Evolutionary conservation across 495 filamentous ascomycete species (phyloP).

Genomic region (Hypoxylon crocopeplum): DNA sequence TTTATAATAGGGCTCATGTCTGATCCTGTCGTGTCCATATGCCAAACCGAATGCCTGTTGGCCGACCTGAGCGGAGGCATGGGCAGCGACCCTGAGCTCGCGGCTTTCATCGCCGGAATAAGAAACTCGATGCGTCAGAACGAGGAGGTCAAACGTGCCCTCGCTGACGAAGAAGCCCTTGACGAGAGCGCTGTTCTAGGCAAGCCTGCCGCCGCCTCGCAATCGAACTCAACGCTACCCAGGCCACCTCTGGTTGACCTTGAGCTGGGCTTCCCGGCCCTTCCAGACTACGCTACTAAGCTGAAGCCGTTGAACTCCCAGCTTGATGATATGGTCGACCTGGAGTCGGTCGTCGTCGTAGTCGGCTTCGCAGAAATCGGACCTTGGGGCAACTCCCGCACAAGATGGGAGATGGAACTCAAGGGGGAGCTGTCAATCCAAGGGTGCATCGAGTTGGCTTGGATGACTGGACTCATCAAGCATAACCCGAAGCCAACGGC

Average conservation of each 20-base stretch:
- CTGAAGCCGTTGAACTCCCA: slow-evolving; percentile 82
- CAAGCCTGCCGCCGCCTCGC: slow-evolving; percentile 80
- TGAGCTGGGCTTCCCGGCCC: slow-evolving; percentile 86
- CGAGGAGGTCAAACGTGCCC: slow-evolving; percentile 85
- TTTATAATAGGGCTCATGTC: slow-evolving; percentile 95
- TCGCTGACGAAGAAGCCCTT: slow-evolving; percentile 93
- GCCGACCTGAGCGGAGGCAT: slow-evolving; percentile 96
- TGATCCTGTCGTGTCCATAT: slow-evolving; percentile 87
- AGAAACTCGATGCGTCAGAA: slow-evolving; percentile 89
- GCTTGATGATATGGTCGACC: slow-evolving; percentile 95
- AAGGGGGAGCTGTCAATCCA: slow-evolving; percentile 86
- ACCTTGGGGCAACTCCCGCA: slow-evolving; percentile 90
- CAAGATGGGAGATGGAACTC: slow-evolving; percentile 92
- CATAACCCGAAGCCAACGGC: slow-evolving; percentile 75
- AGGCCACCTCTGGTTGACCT: slow-evolving; percentile 92
- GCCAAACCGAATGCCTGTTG: slow-evolving; percentile 93
- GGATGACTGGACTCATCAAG: slow-evolving; percentile 93
- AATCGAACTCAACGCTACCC: slow-evolving; percentile 73
- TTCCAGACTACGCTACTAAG: slow-evolving; percentile 87
- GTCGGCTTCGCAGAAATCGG: slow-evolving; percentile 89
- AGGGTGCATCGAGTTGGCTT: slow-evolving; percentile 90
- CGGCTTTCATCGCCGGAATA: slow-evolving; percentile 84
- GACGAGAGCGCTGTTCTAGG: slow-evolving; percentile 96
- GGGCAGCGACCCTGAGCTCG: slow-evolving; percentile 93
- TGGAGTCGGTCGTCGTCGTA: slow-evolving; percentile 98